phyloP scores from a whole-genome alignment of 2,329 filamentous ascomycete genomes.

The Colletotrichum gloeosporioides region DNA sequence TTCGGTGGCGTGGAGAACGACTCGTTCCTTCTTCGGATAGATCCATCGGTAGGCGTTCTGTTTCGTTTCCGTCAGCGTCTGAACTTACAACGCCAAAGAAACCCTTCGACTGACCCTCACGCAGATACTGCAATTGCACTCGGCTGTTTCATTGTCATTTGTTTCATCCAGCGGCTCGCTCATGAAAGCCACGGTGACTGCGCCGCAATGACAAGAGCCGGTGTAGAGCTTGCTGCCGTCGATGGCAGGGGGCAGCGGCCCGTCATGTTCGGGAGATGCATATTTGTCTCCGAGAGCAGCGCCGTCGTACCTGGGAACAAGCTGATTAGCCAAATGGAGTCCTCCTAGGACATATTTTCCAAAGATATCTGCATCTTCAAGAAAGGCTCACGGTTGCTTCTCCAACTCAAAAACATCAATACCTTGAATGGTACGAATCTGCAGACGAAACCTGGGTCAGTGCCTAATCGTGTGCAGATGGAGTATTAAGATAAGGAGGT shows the following conservation, averaged over 20 bases:
- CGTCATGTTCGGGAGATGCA: constrained; percentile 40
- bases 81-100: no score
- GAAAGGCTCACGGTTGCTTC: constrained; percentile 35
- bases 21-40: constrained; percentile 43
- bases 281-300: constrained; percentile 35
- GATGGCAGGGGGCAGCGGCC: constrained; percentile 41
- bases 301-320: constrained; percentile 41
- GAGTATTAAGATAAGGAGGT: no score
- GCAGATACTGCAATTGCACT: constrained; percentile 60
- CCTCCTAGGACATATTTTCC: background rate
- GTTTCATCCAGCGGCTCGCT: constrained; percentile 46
- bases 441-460: background rate
- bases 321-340: background rate
- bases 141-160: constrained; percentile 31
- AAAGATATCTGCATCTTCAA: rapidly evolving
- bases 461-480: background rate
- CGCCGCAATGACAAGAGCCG: constrained; percentile 59
- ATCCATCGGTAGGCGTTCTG: constrained; percentile 50
- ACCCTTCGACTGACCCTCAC: constrained; percentile 31
- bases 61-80: background rate
- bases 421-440: constrained; percentile 49
- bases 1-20: constrained; percentile 40
- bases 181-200: constrained; percentile 47
- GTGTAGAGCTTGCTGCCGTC: constrained; percentile 47
- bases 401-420: constrained; percentile 46